phyloP scores from a whole-genome alignment of 371 early-diverging fungal species.

The Nematocida sp. region DNA sequence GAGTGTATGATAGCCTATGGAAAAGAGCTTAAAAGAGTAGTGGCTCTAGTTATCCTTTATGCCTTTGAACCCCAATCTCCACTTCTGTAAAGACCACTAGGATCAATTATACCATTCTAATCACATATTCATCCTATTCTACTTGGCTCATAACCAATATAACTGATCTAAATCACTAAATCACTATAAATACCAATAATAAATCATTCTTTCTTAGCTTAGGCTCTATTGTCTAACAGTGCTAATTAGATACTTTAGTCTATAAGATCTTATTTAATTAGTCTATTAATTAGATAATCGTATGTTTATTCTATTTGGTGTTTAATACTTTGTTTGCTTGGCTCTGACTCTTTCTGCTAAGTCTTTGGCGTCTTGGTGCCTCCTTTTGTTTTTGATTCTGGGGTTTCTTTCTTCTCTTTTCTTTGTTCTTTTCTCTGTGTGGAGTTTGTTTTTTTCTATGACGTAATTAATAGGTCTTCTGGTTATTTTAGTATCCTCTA shows the following conservation, averaged over 20 bases:
- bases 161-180: background rate
- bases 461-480: conserved; percentile 30
- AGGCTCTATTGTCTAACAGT: background rate
- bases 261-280: background rate
- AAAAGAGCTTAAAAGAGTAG: conserved; percentile 20
- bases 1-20: conserved; percentile 36
- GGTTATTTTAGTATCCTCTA: background rate
- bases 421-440: conserved; percentile 1
- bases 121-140: too few species aligned
- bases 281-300: background rate
- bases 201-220: background rate
- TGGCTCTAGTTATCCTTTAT: conserved; percentile 21
- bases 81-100: too few species aligned
- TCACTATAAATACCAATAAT: background rate
- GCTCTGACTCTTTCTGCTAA: conserved; percentile 31
- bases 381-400: conserved; percentile 48
- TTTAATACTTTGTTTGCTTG: background rate
- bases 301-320: background rate
- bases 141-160: too few species aligned
- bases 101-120: too few species aligned
- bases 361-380: conserved; percentile 34
- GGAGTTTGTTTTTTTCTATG: conserved; percentile 33
- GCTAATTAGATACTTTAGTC: background rate
- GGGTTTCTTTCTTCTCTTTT: conserved; percentile 25
- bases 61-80: background rate